These are phyloP conservation scores for Fusarium nodosum DNA, from an alignment of 2,329 filamentous ascomycete genomes.

Conservation along the genomic window DNA sequence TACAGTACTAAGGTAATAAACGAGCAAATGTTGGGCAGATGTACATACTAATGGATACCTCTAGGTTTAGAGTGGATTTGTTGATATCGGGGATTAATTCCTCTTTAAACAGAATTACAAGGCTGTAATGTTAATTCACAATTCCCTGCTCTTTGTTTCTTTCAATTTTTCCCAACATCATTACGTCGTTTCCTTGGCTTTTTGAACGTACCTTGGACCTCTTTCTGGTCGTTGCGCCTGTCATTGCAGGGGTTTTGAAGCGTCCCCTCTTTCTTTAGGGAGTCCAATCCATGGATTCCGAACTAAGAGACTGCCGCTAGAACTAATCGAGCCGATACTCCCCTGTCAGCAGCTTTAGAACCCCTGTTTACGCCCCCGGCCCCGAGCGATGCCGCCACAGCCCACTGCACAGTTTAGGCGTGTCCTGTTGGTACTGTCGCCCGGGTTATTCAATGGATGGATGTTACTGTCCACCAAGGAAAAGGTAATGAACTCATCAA, in stretches of 20 bases:
- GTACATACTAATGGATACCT: not conserved
- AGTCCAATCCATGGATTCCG: not conserved
- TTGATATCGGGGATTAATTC: not conserved
- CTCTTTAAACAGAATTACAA: not conserved
- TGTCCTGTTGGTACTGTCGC: not conserved
- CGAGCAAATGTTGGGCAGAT: slow-evolving; percentile 1
- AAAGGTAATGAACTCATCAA: slow-evolving; percentile 38
- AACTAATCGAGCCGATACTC: slow-evolving; percentile 1
- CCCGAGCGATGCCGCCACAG: not conserved
- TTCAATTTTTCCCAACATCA: not conserved
- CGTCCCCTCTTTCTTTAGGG: slow-evolving; percentile 2
- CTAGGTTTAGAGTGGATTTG: not conserved
- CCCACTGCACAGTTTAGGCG: not conserved
- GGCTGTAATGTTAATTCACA: not conserved
- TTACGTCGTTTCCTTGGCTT: slow-evolving; percentile 15
- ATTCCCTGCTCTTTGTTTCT: not conserved
- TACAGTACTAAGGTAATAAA: not conserved
- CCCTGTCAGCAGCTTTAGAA: slow-evolving; percentile 12
- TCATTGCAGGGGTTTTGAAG: slow-evolving; percentile 2
- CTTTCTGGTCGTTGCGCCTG: slow-evolving; percentile 10
- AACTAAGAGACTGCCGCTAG: not conserved
- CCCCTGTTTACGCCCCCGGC: slow-evolving; percentile 11
- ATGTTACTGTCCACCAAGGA: slow-evolving; percentile 6
- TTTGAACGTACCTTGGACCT: slow-evolving; percentile 3
- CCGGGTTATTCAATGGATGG: not conserved